phyloP scores from a whole-genome alignment of 1,139 yeast species.

The Saccharomyces hybrid region DNA sequence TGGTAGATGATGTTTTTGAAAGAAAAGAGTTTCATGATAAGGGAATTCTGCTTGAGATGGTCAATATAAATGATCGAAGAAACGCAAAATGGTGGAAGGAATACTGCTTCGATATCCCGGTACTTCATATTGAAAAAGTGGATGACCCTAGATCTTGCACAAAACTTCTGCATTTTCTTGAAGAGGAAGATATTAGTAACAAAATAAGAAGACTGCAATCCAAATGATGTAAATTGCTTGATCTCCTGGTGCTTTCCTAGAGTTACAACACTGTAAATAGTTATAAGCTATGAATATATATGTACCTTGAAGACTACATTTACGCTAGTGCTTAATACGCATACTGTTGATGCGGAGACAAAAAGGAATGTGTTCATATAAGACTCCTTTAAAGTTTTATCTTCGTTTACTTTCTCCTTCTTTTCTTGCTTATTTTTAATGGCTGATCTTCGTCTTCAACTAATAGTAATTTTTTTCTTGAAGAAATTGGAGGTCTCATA shows the following conservation, averaged over 20 bases:
- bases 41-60: conserved; percentile 37
- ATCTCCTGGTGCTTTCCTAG: background rate
- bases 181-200: conserved; percentile 48
- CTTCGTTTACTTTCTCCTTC: conserved; percentile 6
- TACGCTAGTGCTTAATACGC: background rate
- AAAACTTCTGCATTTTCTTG: conserved; percentile 72
- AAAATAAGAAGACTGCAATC: conserved; percentile 33
- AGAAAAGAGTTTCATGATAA: conserved; percentile 17
- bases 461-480: conserved; percentile 20
- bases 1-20: conserved; percentile 37
- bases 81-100: conserved; percentile 71
- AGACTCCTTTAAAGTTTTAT: background rate
- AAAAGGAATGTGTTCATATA: background rate
- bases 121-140: conserved; percentile 58
- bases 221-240: conserved; percentile 1
- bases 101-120: conserved; percentile 89
- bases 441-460: conserved; percentile 17
- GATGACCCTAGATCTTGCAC: conserved; percentile 39
- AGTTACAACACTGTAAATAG: conserved; percentile 1
- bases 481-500: conserved; percentile 9
- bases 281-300: background rate
- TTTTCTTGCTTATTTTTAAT: conserved; percentile 12
- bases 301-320: background rate
- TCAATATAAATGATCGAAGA: conserved; percentile 64
- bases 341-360: background rate